These are phyloP conservation scores for Cutaneotrichosporon dermatis DNA, from an alignment of 1,284 basidiomycete species.

Conservation along the genomic window DNA sequence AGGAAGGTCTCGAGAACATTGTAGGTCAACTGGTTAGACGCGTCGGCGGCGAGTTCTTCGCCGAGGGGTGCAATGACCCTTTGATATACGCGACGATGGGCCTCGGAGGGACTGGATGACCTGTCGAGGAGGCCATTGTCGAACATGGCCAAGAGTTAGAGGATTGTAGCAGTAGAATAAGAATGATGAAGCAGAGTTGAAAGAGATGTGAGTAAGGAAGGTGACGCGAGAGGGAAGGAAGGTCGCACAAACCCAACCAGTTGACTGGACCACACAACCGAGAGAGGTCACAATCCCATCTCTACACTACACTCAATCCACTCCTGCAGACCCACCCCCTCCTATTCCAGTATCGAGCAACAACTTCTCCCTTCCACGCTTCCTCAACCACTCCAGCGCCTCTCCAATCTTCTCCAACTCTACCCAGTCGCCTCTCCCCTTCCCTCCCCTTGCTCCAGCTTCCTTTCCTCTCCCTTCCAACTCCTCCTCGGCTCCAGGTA, in stretches of 20 bases:
- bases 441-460: constrained; percentile 32
- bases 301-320: too few species aligned
- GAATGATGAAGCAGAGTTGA: too few species aligned
- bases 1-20: not conserved
- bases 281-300: not conserved
- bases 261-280: not conserved
- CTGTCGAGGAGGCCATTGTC: too few species aligned
- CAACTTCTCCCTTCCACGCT: constrained; percentile 54
- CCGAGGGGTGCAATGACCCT: not conserved
- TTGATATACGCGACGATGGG: too few species aligned
- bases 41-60: not conserved
- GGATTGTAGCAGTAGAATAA: too few species aligned
- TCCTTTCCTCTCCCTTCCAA: constrained; percentile 19
- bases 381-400: constrained; percentile 62
- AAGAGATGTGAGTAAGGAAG: too few species aligned
- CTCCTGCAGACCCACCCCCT: not conserved
- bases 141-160: too few species aligned
- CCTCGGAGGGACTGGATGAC: too few species aligned
- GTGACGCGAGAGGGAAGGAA: too few species aligned
- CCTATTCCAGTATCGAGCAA: constrained; percentile 66
- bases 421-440: constrained; percentile 41
- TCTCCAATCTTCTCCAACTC: constrained; percentile 68
- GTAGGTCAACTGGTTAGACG: not conserved
- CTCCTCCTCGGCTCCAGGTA: constrained; percentile 14
- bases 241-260: too few species aligned